Evolutionary conservation across 1,139 yeast genomes (phyloP), one percentile per base, ranked within the genome.

Genomic region (Saccharomyces hybrid): DNA sequence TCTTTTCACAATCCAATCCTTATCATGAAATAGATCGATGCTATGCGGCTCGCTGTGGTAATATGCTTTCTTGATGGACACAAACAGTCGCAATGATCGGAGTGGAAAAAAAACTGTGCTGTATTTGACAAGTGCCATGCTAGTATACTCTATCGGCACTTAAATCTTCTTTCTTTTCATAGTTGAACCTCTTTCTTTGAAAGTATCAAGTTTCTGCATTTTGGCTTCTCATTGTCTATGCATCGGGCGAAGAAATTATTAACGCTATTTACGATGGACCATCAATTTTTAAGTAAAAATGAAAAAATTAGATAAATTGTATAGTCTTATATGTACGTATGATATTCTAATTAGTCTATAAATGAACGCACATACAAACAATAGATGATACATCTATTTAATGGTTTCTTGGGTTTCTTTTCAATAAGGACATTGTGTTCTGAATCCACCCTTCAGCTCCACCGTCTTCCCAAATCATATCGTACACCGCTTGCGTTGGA

Each of bases 391-490:
- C 23, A 14, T 9, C n/a, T 20, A 27, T 11, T 57, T 50, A 68
- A 54, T 68, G 71, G 26, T 59, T 59, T 54, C 70, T 62, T 49
- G 70, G 70, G 26, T 61, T 61, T 38, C 61, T 61, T 50, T 65
- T 83, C 79, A 83, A 81, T 63, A 88, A 73, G 4, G 80, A 77
- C 81, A 86, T 78, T 13, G 88, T 79, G 63, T 83, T 84, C 63
- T 85, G 91, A 8, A 89, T 86, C 96, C 97, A 91, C 0, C 90
- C 88, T 55, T 85, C 90, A 1, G 95, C 91, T 3, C 96, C 96
- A 4, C 97, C 97, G 66, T 88, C 95, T 63, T 80, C 71, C 5
- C 80, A 78, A 27, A 90, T 66, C 1, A 83, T 73, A 50, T 84
- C 88, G 59, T 80, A 76, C 1, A 87, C 80, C 2, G 74, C 73